Base-by-base conservation (phyloP, 202 grass and related monocot species). In the Dendrocalamus latiflorus region DNA sequence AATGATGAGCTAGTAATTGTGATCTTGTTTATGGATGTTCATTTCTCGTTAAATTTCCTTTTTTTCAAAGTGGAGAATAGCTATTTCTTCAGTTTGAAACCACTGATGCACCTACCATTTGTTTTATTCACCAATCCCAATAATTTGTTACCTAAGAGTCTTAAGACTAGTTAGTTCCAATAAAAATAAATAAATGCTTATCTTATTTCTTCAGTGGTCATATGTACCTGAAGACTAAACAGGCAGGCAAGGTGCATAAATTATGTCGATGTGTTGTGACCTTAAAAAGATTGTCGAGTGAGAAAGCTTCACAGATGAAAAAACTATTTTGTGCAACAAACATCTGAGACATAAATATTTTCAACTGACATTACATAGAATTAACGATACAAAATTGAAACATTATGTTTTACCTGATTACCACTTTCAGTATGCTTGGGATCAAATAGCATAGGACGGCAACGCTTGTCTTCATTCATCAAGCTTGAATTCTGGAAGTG, bases 401-500 rank as follows among this genome's bases (percentile, higher is more conserved):
- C 6, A n/a, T n/a, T n/a, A n/a, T n/a, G n/a, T n/a, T n/a, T n/a
- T n/a, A n/a, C n/a, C n/a, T n/a, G n/a, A n/a, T 85, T 76, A 13
- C 43, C 25, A 48, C 20, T 78, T 37, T 84, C 69, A 9, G 28
- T n/a, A 12, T 49, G 70, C 62, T 84, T 80, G 41, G 77, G 72
- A 85, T 85, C 48, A 70, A 89, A 89, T 33, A 89, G 44, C 58
- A 77, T 89, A 58, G 87, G 87, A 21, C 55, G 87, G 28, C 82
- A 81, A 5, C 77, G 53, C 64, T 89, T 89, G 71, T 85, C 87
- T 72, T 89, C 87, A 25, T 85, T 85, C 82, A 89, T 81, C 82
- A 89, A 77, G 56, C 55, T 89, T 65, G 87, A 89, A 49, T 81
- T 89, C 57, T 89, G 82, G 34, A 89, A 89, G 48, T 89, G 87